phyloP scores from a whole-genome alignment of 2,329 filamentous ascomycete species.

The Sporothrix dimorphospora region DNA sequence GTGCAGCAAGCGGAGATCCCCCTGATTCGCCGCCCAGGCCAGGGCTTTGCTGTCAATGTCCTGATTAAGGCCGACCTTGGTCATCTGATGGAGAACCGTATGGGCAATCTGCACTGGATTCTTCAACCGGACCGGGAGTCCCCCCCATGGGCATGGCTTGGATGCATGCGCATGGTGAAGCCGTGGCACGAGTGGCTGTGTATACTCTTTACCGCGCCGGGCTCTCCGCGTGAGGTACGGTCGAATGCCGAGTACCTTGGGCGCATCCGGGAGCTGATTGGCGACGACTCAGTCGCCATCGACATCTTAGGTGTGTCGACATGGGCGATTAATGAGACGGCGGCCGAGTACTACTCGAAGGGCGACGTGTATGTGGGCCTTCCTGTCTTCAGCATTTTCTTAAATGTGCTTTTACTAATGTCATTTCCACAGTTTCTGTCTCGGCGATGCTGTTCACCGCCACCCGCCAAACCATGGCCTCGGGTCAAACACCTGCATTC shows the following conservation, averaged over 20 bases:
- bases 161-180: not conserved
- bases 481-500: not conserved
- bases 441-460: not conserved
- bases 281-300: not conserved
- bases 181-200: not conserved
- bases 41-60: not conserved
- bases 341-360: not conserved
- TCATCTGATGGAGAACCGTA: not conserved
- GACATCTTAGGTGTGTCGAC: not conserved
- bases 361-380: not conserved
- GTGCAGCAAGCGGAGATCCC: not conserved
- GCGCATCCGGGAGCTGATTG: not conserved
- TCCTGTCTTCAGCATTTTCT: not conserved
- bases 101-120: not conserved
- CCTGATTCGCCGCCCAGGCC: not conserved
- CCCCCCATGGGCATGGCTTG: not conserved
- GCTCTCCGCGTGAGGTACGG: not conserved
- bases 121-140: not conserved
- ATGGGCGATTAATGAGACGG: not conserved
- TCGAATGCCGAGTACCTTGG: not conserved
- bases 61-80: not conserved
- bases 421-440: not conserved
- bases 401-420: not conserved
- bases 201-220: not conserved
- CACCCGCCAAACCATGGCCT: not conserved